Evolutionary conservation across 768 basidiomycete species (phyloP), one percentile per base, ranked within the genome.

Genomic region (Lactarius pseudohatsudake): DNA sequence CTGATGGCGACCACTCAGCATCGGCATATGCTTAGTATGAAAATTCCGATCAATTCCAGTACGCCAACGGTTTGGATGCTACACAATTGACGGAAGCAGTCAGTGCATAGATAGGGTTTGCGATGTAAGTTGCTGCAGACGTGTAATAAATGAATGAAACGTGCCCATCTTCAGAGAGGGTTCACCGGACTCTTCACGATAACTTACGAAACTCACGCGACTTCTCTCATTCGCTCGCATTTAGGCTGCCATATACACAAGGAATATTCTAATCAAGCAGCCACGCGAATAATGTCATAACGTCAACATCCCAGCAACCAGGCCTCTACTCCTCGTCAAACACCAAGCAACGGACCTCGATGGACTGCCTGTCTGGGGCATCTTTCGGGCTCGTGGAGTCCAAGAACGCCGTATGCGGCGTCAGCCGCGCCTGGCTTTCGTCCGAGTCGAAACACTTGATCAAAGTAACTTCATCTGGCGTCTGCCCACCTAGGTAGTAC

Each of bases 31-130:
- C 58, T 30, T 69, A 92, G 91, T 85, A 91, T 70, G 91, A 92
- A 76, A 91, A 91, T 71, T 92, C 91, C 9, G 81, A 80, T 62
- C 85, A 91, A 70, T 92, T 92, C 76, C 90, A 92, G 72, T 92
- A 92, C 71, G 91, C 91, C 16, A 78, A 85, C 72, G 83, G 81
- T 4, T 74, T 85, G 15, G 78, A 77, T 38, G 61, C 57, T 11
- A 63, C 58, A 4, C 56, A 62, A 13, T 40, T 65, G n/a, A 68
- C 61, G 38, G 68, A 66, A 16, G 63, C 66, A 28, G 71, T 72
- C 40, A 71, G 57, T 40, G 74, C 73, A 56, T 76, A 66, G 73
- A 26, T 76, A 66, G 73, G 20, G 9, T 10, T 53, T 8, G 47
- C 20, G 45, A 53, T 61, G 60, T 61, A 47, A 61, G 50, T 30